These are phyloP conservation scores for Trichosporon sp. DNA, from an alignment of 1,284 basidiomycete species.

Conservation along the genomic window DNA sequence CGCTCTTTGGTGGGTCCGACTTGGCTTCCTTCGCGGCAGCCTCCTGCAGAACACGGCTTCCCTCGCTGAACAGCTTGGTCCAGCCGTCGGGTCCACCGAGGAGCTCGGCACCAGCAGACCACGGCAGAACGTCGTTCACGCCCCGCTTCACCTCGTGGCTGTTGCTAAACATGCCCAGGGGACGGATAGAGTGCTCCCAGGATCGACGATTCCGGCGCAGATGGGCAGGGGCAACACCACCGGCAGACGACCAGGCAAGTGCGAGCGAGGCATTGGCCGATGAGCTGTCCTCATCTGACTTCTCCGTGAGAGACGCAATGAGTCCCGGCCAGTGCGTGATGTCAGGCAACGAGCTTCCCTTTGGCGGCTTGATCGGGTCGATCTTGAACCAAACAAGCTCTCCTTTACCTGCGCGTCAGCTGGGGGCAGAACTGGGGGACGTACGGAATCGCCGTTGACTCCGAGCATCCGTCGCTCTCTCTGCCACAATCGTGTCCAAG, in stretches of 20 bases:
- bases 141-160: slow-evolving; percentile 34
- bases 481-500: slow-evolving; percentile 19
- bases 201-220: neutral
- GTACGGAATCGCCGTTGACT: slow-evolving; percentile 28
- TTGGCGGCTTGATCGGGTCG: slow-evolving; percentile 36
- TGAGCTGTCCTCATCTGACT: neutral
- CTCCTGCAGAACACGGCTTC: slow-evolving; percentile 34
- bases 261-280: slow-evolving; percentile 22
- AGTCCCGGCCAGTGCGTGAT: slow-evolving; percentile 54
- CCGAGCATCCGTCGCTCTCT: slow-evolving; percentile 32
- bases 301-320: slow-evolving; percentile 30
- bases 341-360: slow-evolving; percentile 25
- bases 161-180: slow-evolving; percentile 45
- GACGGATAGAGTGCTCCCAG: slow-evolving; percentile 39
- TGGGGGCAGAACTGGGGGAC: neutral
- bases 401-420: slow-evolving; percentile 38
- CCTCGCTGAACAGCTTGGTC: slow-evolving; percentile 38
- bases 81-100: slow-evolving; percentile 42
- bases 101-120: slow-evolving; percentile 39
- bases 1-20: slow-evolving; percentile 30
- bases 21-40: slow-evolving; percentile 35
- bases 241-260: slow-evolving; percentile 31
- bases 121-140: slow-evolving; percentile 43
- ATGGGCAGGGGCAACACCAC: slow-evolving; percentile 26
- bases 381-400: slow-evolving; percentile 50